phyloP scores from a whole-genome alignment of 306 rosid species.

The Corylus americana region DNA sequence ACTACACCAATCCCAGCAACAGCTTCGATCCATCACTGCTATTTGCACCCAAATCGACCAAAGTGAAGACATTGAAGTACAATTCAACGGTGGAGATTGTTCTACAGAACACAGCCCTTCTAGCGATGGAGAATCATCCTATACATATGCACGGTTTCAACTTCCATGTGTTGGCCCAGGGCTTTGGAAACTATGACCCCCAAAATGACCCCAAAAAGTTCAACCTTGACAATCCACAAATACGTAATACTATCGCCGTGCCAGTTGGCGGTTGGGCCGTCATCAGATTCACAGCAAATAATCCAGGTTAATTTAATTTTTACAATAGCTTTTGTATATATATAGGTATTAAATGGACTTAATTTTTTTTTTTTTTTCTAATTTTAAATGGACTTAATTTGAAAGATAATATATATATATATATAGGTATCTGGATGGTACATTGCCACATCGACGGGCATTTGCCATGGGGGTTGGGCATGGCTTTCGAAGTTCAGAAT shows the following conservation, averaged over 20 bases:
- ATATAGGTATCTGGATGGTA: conserved; percentile 57
- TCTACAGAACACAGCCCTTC: conserved; percentile 47
- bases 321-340: background rate
- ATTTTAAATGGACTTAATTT: too few relatives aligned
- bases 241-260: conserved; percentile 61
- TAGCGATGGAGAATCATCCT: conserved; percentile 48
- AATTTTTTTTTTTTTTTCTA: too few relatives aligned
- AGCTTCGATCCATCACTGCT: background rate
- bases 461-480: conserved; percentile 69
- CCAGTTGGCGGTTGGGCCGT: conserved; percentile 70
- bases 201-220: conserved; percentile 29
- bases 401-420: too few relatives aligned
- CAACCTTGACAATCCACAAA: conserved; percentile 57
- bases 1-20: conserved; percentile 33
- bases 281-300: conserved; percentile 43
- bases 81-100: conserved; percentile 59
- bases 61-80: conserved; percentile 54
- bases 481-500: conserved; percentile 51
- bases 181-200: conserved; percentile 56
- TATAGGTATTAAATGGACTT: too few relatives aligned
- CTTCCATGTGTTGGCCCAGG: conserved; percentile 66
- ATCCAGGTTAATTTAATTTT: conserved; percentile 35
- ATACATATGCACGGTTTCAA: conserved; percentile 65
- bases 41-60: conserved; percentile 53
- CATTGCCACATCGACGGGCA: conserved; percentile 73